Evolutionary conservation across 164 flowering plant species (phyloP), one percentile per base, ranked within the genome.

Genomic region (Stephania cephalantha): DNA sequence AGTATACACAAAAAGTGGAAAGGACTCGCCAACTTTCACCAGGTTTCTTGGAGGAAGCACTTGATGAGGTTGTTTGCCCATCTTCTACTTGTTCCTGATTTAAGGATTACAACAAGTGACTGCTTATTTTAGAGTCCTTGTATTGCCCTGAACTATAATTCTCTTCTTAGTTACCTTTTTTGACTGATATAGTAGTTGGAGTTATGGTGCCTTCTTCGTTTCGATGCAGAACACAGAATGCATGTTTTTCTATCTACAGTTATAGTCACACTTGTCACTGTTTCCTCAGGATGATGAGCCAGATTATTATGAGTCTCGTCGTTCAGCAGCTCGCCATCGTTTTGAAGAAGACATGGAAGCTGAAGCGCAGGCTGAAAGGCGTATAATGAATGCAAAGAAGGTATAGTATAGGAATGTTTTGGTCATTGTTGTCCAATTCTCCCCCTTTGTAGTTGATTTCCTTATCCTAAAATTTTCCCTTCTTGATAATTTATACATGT

Each of bases 1-100:
- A 94, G 77, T 96, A 96, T 80, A 76, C 93, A 31, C 94, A 82
- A 70, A 79, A 87, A 65, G 85, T 81, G 46, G 97, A 91, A 55
- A 85, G 86, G 79, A 90, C 89, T 69, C 94, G 94, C 69, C 97
- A 94, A 77, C 97, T 96, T 77, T 93, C 99, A n/a, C 95, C 99
- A 71, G 98, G 98, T 71, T 96, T 91, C 81, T 86, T 96, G 82
- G 99, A 96, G 83, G 98, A 87, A 71, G 98, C 95, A 46, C 90
- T 89, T 75, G 98, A 93, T 52, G 99, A 93, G 97, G 99, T 93
- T 31, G 9, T 78, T 44, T 11, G 67, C 46, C 48, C 15, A 64
- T 63, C 52, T 25, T 29, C 46, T 68, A 4, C 66, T 35, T 46
- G 63, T 69, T 18, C 25, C 44, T 79, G 66, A n/a, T 58, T 58